Conservation (phyloP, 306 rosid genomes). For the Prosopis cineraria region DNA sequence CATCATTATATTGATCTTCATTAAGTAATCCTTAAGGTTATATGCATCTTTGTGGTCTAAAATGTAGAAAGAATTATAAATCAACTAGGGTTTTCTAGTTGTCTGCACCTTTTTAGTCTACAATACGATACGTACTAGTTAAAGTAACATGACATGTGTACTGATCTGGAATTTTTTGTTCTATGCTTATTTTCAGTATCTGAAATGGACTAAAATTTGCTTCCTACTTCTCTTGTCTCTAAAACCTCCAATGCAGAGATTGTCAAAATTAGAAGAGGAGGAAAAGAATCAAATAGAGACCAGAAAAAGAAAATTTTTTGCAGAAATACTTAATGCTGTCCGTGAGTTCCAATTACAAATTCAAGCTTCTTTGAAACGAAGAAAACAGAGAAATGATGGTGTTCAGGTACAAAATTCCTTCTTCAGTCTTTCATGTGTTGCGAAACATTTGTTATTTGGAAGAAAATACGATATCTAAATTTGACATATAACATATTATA, state of each 20-base stretch:
- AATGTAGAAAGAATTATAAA: slow-evolving; percentile 11
- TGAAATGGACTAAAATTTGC: slow-evolving; percentile 22
- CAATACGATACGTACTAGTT: not conserved
- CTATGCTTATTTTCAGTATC: slow-evolving; percentile 27
- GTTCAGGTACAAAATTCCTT: slow-evolving; percentile 59
- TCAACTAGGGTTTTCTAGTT: slow-evolving; percentile 15
- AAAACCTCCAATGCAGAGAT: slow-evolving; percentile 69
- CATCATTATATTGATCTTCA: not conserved
- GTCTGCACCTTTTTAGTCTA: not conserved
- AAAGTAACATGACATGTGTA: slow-evolving; percentile 21
- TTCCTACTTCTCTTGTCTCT: slow-evolving; percentile 37
- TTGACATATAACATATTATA: slow-evolving; percentile 1
- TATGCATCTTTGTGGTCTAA: not conserved
- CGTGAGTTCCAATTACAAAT: slow-evolving; percentile 96
- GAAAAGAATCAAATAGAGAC: slow-evolving; percentile 84
- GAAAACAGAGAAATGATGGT: slow-evolving; percentile 91
- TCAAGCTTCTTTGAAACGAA: slow-evolving; percentile 90
- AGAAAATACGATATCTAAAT: slow-evolving; percentile 3
- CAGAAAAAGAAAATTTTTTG: slow-evolving; percentile 86
- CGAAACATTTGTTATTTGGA: slow-evolving; percentile 15
- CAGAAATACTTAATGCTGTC: slow-evolving; percentile 86
- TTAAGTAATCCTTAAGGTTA: not conserved
- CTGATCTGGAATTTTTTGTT: slow-evolving; percentile 10
- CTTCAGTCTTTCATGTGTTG: slow-evolving; percentile 23
- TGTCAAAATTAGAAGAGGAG: slow-evolving; percentile 88